Evolutionary conservation across 176 grass and related monocot genomes (phyloP), one percentile per base, ranked within the genome.

Genomic region (Stipa capillata): DNA sequence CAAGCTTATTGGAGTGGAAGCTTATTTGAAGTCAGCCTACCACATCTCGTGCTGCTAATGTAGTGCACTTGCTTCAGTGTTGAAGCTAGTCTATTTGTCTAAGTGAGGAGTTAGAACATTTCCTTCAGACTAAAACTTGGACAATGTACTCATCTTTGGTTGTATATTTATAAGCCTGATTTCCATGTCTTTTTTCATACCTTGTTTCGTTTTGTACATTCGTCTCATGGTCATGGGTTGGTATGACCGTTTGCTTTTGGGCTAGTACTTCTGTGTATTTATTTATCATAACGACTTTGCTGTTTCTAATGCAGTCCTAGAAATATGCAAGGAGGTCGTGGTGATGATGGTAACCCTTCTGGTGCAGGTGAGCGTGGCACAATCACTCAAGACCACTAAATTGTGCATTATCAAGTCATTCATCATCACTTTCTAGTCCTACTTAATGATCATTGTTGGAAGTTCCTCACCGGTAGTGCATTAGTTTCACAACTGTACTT

Each of bases 261-360:
- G 21, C 57, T 21, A 63, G 28, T 63, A 47, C 52, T 3, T 17
- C 2, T 77, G 28, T 15, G 3, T 68, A 10, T 68, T 28, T 53
- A n/a, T 65, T 56, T 43, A 11, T 70, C 20, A 9, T 45, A 44
- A 23, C 1, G 29, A 37, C 47, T 52, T 11, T 56, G 32, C 1
- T 55, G 8, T 76, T 84, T 57, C 51, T 36, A 8, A 27, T 42
- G 58, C 69, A 83, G 80, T 63, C 80, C 41, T 40, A 29, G 20
- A n/a, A 33, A 33, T 34, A 62, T 5, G 31, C 14, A 3, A 34
- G 6, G 31, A 34, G 58, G 58, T 6, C n/a, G n/a, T n/a, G n/a
- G n/a, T n/a, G n/a, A 34, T 9, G 18, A 34, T 40, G 20, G n/a
- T 34, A 37, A 25, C 37, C 37, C n/a, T 7, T 42, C 7, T 67